phyloP scores from a whole-genome alignment of 352 stramenopile species.

The Achlya hypogyna region DNA sequence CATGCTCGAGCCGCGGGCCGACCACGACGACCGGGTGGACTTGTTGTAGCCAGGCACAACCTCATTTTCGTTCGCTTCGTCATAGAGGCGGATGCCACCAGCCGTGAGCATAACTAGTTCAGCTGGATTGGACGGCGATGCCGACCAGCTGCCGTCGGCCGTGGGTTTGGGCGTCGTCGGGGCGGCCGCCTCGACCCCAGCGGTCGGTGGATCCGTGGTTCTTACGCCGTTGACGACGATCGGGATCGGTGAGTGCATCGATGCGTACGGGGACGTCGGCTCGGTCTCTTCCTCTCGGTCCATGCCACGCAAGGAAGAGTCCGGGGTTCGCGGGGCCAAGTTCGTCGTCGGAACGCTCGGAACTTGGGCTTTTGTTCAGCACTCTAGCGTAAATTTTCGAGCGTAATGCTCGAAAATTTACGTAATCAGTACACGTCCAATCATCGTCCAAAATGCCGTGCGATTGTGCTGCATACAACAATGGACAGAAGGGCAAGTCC shows the following conservation, averaged over 20 bases:
- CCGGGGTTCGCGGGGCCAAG: too few relatives aligned
- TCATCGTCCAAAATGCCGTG: too few relatives aligned
- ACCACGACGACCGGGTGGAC: conserved; percentile 19
- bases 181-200: neutral
- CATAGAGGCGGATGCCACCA: neutral
- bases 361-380: neutral
- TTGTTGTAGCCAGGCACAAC: conserved; percentile 10
- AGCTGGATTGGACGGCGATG: neutral
- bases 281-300: neutral
- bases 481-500: too few relatives aligned
- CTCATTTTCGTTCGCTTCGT: conserved; percentile 14
- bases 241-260: neutral
- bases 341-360: neutral
- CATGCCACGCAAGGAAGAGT: neutral
- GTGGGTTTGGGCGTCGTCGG: neutral
- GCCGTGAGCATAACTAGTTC: neutral
- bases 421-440: neutral
- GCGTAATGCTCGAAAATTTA: neutral
- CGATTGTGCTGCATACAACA: too few relatives aligned
- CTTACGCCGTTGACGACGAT: neutral
- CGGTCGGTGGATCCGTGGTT: neutral
- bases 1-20: neutral
- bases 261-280: neutral
- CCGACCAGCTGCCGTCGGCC: neutral
- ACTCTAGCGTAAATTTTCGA: too few relatives aligned